phyloP scores from a whole-genome alignment of 73 alveolate genomes.

The Paraurostyla sp. region DNA sequence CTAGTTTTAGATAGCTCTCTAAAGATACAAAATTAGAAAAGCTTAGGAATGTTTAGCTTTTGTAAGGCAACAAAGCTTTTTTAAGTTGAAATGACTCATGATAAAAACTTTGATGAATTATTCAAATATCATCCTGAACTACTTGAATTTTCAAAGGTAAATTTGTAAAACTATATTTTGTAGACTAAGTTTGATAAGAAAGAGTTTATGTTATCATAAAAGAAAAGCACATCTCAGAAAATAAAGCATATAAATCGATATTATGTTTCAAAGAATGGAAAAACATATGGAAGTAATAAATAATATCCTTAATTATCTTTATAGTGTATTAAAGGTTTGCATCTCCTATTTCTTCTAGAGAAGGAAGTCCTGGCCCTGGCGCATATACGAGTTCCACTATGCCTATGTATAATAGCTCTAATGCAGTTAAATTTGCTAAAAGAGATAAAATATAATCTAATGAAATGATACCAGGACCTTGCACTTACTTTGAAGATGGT shows the following conservation, averaged over 20 bases:
- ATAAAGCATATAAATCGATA: constrained; percentile 13
- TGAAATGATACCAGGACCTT: constrained; percentile 1
- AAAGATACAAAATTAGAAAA: background rate
- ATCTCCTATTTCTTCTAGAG: background rate
- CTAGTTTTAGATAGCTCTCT: background rate
- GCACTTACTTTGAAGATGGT: constrained; percentile 31
- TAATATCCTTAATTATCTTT: background rate
- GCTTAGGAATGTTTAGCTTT: constrained; percentile 36
- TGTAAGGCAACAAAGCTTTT: background rate
- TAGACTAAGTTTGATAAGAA: background rate
- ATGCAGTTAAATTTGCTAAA: constrained; percentile 29
- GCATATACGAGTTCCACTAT: constrained; percentile 5
- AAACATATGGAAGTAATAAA: constrained; percentile 47
- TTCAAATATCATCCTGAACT: background rate
- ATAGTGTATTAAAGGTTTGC: constrained; percentile 36
- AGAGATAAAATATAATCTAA: background rate
- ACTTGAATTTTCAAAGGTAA: constrained; percentile 12
- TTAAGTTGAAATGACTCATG: constrained; percentile 15
- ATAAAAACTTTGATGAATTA: background rate
- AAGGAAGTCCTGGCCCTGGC: constrained; percentile 38
- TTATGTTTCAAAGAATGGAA: constrained; percentile 22
- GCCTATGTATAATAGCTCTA: too few species aligned
- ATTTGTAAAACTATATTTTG: background rate
- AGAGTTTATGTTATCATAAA: background rate
- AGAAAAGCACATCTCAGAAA: background rate